These are phyloP conservation scores for Claviceps pusilla DNA, from an alignment of 2,329 filamentous ascomycete species.

Conservation along the genomic window DNA sequence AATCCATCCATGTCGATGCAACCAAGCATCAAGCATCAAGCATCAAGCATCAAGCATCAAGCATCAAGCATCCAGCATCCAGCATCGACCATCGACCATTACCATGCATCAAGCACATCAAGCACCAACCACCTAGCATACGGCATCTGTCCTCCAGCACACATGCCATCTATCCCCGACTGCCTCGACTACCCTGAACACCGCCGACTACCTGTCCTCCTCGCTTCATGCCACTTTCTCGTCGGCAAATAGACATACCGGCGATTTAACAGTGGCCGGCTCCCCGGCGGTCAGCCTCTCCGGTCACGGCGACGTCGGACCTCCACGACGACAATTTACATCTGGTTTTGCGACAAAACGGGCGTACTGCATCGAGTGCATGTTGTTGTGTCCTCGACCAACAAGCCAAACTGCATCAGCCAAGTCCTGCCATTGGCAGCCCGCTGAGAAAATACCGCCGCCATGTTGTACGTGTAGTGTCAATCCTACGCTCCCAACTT, in stretches of 20 bases:
- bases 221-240: neutral
- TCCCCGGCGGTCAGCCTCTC: neutral
- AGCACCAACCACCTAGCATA: too few species aligned
- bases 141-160: too few species aligned
- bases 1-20: neutral
- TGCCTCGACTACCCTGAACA: too few species aligned
- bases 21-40: neutral
- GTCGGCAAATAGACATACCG: neutral
- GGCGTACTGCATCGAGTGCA: neutral
- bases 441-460: neutral
- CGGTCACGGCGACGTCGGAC: neutral
- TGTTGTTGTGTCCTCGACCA: neutral
- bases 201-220: neutral
- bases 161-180: neutral
- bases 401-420: neutral
- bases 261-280: neutral
- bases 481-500: neutral
- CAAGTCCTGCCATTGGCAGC: neutral
- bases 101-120: too few species aligned
- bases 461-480: constrained; percentile 16
- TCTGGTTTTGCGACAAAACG: neutral
- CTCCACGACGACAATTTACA: neutral
- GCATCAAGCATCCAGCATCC: too few species aligned
- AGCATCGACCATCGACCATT: too few species aligned
- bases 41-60: neutral